Conservation (phyloP, 2,329 filamentous ascomycete genomes). For the Fusarium sp. region DNA sequence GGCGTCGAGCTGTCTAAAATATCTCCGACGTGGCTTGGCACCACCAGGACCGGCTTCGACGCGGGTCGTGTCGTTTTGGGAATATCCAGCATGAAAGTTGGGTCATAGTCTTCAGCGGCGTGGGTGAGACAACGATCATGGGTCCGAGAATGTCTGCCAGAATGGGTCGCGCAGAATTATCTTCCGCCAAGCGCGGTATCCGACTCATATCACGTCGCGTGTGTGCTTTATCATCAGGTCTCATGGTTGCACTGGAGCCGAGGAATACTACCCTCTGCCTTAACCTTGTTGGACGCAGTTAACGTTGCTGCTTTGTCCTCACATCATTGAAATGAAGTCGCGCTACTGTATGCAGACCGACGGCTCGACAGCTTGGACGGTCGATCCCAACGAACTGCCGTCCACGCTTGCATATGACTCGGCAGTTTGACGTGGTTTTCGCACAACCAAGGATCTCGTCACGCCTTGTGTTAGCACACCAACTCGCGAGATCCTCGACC, state of each 20-base stretch:
- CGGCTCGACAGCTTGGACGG: constrained; percentile 6
- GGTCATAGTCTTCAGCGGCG: constrained; percentile 10
- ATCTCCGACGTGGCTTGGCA: constrained; percentile 6
- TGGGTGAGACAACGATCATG: background rate
- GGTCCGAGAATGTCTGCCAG: background rate
- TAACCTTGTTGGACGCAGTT: background rate
- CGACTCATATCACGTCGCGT: background rate
- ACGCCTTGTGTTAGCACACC: background rate
- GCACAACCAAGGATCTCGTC: background rate
- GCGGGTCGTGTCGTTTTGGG: constrained; percentile 12
- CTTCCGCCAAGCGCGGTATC: background rate
- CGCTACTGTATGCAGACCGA: constrained; percentile 22
- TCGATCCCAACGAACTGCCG: constrained; percentile 28
- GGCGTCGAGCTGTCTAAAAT: constrained; percentile 5
- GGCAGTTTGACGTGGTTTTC: constrained; percentile 21
- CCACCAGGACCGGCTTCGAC: background rate
- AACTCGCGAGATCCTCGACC: background rate
- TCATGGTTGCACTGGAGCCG: background rate
- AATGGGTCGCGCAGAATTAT: background rate
- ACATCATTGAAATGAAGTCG: background rate
- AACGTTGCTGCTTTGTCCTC: background rate
- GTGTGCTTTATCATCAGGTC: background rate
- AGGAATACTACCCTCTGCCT: background rate
- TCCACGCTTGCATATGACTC: constrained; percentile 4
- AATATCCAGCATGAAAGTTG: constrained; percentile 5